A percentile compares a stretch with the other conserved stretches of the same genome.
phyloP scores from a whole-genome alignment of 805 yeast genomes.

The Cyberlindnera galapagoensis region DNA sequence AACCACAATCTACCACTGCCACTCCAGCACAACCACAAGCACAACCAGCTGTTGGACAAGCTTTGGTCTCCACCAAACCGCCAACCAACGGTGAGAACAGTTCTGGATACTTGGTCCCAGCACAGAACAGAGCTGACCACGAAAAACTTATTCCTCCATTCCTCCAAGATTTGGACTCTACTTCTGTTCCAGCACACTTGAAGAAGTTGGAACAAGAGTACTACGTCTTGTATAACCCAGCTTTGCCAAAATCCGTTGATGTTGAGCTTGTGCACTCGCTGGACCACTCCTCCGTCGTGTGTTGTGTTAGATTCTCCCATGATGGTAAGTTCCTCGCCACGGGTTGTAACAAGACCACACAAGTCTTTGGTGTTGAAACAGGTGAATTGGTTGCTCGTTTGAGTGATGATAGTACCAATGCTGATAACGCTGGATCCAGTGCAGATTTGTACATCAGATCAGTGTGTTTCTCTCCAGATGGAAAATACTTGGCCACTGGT shows the following conservation, averaged over 20 bases:
- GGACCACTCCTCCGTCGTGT: conserved; percentile 91
- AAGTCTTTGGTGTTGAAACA: conserved; percentile 85
- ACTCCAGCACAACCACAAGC: conserved; percentile 11
- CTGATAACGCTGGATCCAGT: conserved; percentile 33
- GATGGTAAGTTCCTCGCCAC: conserved; percentile 94
- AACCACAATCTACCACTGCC: conserved; percentile 18
- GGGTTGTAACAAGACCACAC: conserved; percentile 94
- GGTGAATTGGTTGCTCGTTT: conserved; percentile 85
- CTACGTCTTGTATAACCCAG: conserved; percentile 86
- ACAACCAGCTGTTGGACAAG: conserved; percentile 10
- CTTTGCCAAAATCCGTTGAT: conserved; percentile 67
- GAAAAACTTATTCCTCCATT: conserved; percentile 78
- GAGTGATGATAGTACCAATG: conserved; percentile 64
- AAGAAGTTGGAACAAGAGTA: conserved; percentile 82
- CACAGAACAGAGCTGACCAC: conserved; percentile 38
- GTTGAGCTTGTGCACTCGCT: conserved; percentile 85
- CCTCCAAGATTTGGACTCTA: conserved; percentile 71
- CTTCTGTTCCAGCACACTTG: conserved; percentile 64
- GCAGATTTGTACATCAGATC: conserved; percentile 90
- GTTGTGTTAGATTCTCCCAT: conserved; percentile 89
- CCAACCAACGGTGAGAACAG: conserved; percentile 19
- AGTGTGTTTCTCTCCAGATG: conserved; percentile 95
- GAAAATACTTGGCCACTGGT: conserved; percentile 88
- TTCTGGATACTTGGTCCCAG: conserved; percentile 35
- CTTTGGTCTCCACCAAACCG: conserved; percentile 16